Evolutionary conservation across 2,329 filamentous ascomycete genomes (phyloP).

Genomic region (Hymenoscyphus fructigenus): DNA sequence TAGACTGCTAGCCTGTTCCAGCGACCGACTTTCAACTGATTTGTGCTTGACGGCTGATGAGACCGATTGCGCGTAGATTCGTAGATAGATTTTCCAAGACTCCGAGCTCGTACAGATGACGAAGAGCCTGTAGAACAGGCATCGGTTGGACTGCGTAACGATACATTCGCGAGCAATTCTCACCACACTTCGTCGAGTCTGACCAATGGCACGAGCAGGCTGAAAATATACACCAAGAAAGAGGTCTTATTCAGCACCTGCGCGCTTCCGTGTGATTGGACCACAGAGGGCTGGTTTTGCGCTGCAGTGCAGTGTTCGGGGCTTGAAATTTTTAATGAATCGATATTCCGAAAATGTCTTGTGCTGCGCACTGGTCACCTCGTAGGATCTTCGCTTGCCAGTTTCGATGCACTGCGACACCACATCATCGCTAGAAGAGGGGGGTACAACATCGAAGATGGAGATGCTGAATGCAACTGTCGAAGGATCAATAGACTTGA

Average conservation of each 20-base stretch:
- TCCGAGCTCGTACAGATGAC: neutral
- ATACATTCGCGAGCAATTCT: neutral
- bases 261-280: neutral
- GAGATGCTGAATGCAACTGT: neutral
- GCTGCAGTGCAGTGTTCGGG: neutral
- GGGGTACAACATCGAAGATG: neutral
- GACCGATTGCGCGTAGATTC: too few relatives aligned
- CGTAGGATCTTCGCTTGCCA: neutral
- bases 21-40: neutral
- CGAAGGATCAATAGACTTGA: neutral
- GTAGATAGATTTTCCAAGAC: neutral
- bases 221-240: neutral
- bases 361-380: neutral
- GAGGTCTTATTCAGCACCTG: neutral
- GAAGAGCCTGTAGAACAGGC: neutral
- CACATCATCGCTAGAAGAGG: neutral
- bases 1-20: neutral
- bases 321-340: neutral
- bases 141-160: neutral
- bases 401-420: neutral
- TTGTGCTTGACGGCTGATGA: too few relatives aligned
- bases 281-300: neutral
- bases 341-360: neutral
- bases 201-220: neutral
- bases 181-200: neutral